phyloP scores from a whole-genome alignment of 139 green algal genomes.

The Astrephomene gubernaculifera region DNA sequence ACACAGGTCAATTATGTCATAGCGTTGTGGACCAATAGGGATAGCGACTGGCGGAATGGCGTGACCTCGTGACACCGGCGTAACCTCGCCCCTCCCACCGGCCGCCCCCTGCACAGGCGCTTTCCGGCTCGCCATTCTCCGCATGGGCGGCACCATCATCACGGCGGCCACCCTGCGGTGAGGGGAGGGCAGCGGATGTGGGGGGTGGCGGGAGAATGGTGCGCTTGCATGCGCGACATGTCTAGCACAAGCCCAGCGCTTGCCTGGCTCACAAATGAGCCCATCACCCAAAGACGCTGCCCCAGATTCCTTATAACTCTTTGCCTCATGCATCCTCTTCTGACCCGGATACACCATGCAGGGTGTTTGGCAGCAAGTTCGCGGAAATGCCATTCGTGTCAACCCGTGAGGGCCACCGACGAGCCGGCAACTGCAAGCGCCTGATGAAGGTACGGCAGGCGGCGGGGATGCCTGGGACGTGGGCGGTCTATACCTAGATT shows the following conservation, averaged over 20 bases:
- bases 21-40: no score
- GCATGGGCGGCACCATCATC: slow-evolving; percentile 65
- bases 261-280: no score
- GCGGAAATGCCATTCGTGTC: slow-evolving; percentile 81
- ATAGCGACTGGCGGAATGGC: no score
- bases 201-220: not conserved
- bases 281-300: no score
- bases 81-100: not conserved
- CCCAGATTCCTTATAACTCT: no score
- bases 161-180: slow-evolving; percentile 69
- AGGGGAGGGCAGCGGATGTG: not conserved
- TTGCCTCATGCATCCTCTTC: no score
- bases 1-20: no score
- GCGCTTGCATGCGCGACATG: not conserved
- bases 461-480: not conserved
- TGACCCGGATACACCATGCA: slow-evolving; percentile 18
- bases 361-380: slow-evolving; percentile 65
- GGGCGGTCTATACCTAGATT: no score
- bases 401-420: slow-evolving; percentile 69
- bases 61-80: no score
- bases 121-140: slow-evolving; percentile 70
- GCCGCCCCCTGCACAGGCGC: slow-evolving; percentile 50
- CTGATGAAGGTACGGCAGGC: slow-evolving; percentile 62
- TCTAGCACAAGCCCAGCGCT: no score
- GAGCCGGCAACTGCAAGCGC: slow-evolving; percentile 71